These are phyloP conservation scores for Luzula sylvatica DNA, from an alignment of 176 grass and related monocot genomes.

Conservation along the genomic window DNA sequence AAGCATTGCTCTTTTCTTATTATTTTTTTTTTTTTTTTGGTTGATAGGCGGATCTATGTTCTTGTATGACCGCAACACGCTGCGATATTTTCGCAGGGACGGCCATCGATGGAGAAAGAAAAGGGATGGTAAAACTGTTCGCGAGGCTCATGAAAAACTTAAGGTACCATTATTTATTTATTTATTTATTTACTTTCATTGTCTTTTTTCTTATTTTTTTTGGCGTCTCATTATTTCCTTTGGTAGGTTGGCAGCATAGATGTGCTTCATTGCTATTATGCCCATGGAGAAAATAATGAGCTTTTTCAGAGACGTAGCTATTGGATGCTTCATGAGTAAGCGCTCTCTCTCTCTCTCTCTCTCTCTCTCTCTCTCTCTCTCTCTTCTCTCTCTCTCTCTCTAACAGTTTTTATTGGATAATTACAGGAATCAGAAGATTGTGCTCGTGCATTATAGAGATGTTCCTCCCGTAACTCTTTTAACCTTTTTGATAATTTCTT, in stretches of 20 bases:
- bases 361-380: not conserved
- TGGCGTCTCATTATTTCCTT: not conserved
- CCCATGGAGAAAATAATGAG: conserved; percentile 77
- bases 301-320: conserved; percentile 86
- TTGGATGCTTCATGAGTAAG: conserved; percentile 80
- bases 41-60: conserved; percentile 54
- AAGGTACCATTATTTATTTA: conserved; percentile 31
- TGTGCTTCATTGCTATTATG: conserved; percentile 91
- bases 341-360: not conserved
- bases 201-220: conserved; percentile 1
- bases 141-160: conserved; percentile 71
- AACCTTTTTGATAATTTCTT: not conserved
- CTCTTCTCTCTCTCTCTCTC: not conserved
- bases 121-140: conserved; percentile 65
- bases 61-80: conserved; percentile 59
- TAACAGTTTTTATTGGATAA: not conserved
- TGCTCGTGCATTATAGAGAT: conserved; percentile 38
- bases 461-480: conserved; percentile 3
- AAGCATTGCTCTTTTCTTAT: no score
- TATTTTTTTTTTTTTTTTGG: not conserved
- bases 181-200: not conserved
- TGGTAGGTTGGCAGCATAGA: conserved; percentile 70
- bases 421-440: conserved; percentile 36
- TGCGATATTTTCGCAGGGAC: conserved; percentile 74
- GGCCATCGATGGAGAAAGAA: conserved; percentile 77